Evolutionary conservation across 495 filamentous ascomycete genomes (phyloP), one percentile per base, ranked within the genome.

Genomic region (Trypethelium eluteriae): DNA sequence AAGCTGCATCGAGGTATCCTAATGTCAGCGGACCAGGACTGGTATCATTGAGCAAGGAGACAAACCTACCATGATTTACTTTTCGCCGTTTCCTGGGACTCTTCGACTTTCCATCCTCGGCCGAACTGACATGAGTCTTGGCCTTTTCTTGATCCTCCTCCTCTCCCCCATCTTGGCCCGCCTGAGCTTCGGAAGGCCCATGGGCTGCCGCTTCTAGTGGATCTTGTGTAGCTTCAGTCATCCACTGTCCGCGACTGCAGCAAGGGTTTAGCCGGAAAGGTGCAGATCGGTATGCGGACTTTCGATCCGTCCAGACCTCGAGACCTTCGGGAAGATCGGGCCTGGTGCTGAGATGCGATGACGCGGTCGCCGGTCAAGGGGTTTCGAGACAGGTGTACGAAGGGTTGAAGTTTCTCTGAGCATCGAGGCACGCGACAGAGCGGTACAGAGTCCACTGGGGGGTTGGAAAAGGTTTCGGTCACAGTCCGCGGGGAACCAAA

Each of bases 1-100:
- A 99, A 72, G 94, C 93, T 98, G 83, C 79, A 75, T 75, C 46
- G 61, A 68, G 41, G 47, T 44, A 62, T 56, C 25, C 66, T 64
- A 38, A 65, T 64, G 66, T 78, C 66, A 78, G 76, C 70, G 70
- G 77, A 81, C 32, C 6, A 34, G 25, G 18, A 79, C 78, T 73
- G 70, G 61, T 73, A 62, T 70, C 63, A 62, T 65, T 67, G 57
- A 62, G 62, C 50, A 70, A 67, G 73, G 66, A 62, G 70, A 65
- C 56, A 67, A 56, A 59, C 67, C 64, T 85, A 96, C 93, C 94
- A 84, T 99, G 95, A 85, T 97, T 98, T 73, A 99, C 94, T 83
- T 99, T 99, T 80, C 93, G 89, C 79, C 95, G 85, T 85, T 96
- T 98, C 83, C 94, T 96, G 32, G 90, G 87, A 74, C 87, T 91